Percentiles rank a stretch among this genome's conserved stretches.
Evolutionary conservation across 176 grass and related monocot genomes (phyloP).

Genomic region (Poa annua): DNA sequence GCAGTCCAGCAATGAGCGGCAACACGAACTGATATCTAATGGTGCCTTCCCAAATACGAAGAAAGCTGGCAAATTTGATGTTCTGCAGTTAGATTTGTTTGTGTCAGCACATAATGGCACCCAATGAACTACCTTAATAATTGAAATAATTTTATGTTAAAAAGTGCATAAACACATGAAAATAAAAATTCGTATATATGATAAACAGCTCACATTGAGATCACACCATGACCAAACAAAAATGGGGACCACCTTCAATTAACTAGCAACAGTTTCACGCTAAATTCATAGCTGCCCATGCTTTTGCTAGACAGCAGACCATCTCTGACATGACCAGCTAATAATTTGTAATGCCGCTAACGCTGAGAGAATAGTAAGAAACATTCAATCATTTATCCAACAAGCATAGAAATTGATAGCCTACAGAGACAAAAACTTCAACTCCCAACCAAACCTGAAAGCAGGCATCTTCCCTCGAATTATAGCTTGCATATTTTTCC

Average conservation of each 20-base stretch:
- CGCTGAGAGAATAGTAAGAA: not conserved
- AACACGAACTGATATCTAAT: slow-evolving; percentile 60
- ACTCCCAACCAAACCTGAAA: not conserved
- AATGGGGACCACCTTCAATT: not conserved
- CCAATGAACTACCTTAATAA: not conserved
- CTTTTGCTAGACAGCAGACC: not conserved
- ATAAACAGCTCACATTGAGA: not conserved
- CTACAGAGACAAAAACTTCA: not conserved
- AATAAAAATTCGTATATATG: not conserved
- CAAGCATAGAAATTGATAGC: not conserved
- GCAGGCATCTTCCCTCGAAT: not conserved
- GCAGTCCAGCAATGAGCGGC: slow-evolving; percentile 50
- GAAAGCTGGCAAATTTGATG: slow-evolving; percentile 83
- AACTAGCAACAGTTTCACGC: not conserved
- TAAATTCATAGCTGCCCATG: not conserved
- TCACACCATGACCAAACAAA: not conserved
- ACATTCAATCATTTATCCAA: not conserved
- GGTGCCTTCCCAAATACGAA: slow-evolving; percentile 85
- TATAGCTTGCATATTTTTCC: not conserved
- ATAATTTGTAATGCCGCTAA: not conserved
- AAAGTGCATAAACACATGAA: not conserved
- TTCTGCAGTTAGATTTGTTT: slow-evolving; percentile 54
- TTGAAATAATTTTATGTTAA: not conserved
- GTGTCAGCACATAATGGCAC: not conserved
- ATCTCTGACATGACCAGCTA: not conserved